Percentiles rank a stretch among this genome's conserved stretches.
phyloP scores from a whole-genome alignment of 345 rosid genomes.

The Camelina neglecta region DNA sequence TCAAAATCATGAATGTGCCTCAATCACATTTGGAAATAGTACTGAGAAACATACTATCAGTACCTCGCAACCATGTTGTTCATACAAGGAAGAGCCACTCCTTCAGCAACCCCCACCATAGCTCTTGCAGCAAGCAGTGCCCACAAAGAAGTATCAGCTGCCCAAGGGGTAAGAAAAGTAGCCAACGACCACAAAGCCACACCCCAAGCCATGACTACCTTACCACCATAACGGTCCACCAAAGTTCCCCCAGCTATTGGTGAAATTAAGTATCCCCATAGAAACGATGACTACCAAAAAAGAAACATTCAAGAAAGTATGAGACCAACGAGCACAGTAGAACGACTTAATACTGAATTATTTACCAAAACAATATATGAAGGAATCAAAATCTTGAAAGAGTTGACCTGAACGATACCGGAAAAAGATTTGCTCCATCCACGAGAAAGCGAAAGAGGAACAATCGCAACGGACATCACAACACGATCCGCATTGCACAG shows the following conservation, averaged over 20 bases:
- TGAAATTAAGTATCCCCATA: conserved; percentile 94
- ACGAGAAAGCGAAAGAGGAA: conserved; percentile 76
- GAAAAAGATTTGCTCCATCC: conserved; percentile 99
- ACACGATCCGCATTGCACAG: conserved; percentile 94
- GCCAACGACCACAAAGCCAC: conserved; percentile 94
- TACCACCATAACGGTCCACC: conserved; percentile 93
- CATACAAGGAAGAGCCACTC: conserved; percentile 98
- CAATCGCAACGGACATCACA: conserved; percentile 95
- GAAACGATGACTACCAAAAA: conserved; percentile 77
- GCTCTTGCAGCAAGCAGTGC: conserved; percentile 78
- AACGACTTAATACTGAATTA: background rate
- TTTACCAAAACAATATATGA: background rate
- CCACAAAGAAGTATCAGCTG: conserved; percentile 79
- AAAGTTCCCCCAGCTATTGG: conserved; percentile 92
- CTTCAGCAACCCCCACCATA: conserved; percentile 92
- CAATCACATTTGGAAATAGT: conserved; percentile 33
- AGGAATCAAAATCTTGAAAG: background rate
- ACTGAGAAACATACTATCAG: conserved; percentile 18
- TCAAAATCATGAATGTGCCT: conserved; percentile 4
- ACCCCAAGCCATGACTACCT: conserved; percentile 92
- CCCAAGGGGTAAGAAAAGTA: conserved; percentile 95
- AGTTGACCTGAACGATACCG: conserved; percentile 89
- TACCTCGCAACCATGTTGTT: conserved; percentile 98
- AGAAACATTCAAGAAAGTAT: conserved; percentile 34
- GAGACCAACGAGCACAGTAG: background rate